These are phyloP conservation scores for Oryza meridionalis DNA, from an alignment of 176 grass and related monocot genomes.

Conservation along the genomic window DNA sequence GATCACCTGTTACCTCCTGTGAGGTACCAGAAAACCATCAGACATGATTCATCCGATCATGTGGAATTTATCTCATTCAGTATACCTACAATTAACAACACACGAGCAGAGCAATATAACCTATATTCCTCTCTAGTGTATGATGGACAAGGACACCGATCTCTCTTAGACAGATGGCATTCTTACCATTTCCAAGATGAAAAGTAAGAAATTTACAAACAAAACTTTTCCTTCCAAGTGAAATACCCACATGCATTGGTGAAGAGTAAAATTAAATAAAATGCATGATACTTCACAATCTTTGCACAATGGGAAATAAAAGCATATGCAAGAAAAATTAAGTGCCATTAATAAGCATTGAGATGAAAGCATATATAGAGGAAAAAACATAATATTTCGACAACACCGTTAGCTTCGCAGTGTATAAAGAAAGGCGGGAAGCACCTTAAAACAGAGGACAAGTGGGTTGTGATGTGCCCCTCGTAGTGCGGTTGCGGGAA, in stretches of 20 bases:
- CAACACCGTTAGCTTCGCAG: background rate
- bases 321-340: background rate
- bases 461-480: background rate
- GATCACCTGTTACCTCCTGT: background rate
- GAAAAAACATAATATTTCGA: background rate
- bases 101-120: background rate
- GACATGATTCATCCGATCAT: background rate
- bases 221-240: conserved; percentile 11
- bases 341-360: background rate
- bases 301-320: background rate
- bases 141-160: background rate
- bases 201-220: conserved; percentile 24
- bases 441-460: background rate
- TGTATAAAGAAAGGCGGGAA: background rate
- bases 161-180: background rate
- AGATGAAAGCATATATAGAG: conserved; percentile 1
- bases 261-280: background rate
- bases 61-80: background rate
- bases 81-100: background rate
- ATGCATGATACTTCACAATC: background rate
- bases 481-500: background rate
- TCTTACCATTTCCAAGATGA: background rate
- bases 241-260: background rate
- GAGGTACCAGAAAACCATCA: background rate
- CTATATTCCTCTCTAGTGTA: background rate